Base-by-base conservation (phyloP, 2,329 filamentous ascomycete species). In the Podosphaera xanthii region DNA sequence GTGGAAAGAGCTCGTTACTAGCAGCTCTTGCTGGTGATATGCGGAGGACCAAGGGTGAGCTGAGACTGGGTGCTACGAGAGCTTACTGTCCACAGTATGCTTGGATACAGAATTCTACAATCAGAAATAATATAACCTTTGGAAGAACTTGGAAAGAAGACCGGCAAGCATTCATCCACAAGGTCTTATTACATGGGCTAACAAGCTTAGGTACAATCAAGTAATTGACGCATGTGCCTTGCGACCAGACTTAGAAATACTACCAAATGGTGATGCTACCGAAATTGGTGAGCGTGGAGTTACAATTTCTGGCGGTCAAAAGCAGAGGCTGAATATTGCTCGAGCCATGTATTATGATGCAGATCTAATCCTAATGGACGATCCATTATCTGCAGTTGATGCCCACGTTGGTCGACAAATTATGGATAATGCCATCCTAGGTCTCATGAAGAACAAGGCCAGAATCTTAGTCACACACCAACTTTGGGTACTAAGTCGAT, bases 241-340 rank as follows among this genome's bases (percentile, higher is more conserved):
- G 8, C 77, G 84, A 58, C 80, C 86, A 0, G 91, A 98, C 74
- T 71, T 97, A 5, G 87, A 95, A 55, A 95, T 95, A 82, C 76
- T 97, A n/a, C 91, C 91, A 0, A 80, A 86, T 60, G 86, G 88
- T 12, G 92, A 97, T 66, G 71, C 79, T 65, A 98, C 91, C 0
- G 91, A 97, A 70, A 95, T 97, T 67, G 92, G 91, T 34, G 92
- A 97, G 70, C 83, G 89, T 62, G 91, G 92, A 58, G 96, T 97
- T 67, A 97, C 89, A 0, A 86, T 97, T 0, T 95, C 89, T 22
- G 91, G 92, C 60, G 91, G 91, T 1, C 91, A 97, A 71, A 96
- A 96, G 71, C 91, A 96, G 70, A 82, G 92, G 9, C 75, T 96
- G 64, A 97, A 96, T 68, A 96, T 97, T 67, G 92, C 92, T 22